Conservation (phyloP, 768 basidiomycete genomes). For the Clavulina sp. region DNA sequence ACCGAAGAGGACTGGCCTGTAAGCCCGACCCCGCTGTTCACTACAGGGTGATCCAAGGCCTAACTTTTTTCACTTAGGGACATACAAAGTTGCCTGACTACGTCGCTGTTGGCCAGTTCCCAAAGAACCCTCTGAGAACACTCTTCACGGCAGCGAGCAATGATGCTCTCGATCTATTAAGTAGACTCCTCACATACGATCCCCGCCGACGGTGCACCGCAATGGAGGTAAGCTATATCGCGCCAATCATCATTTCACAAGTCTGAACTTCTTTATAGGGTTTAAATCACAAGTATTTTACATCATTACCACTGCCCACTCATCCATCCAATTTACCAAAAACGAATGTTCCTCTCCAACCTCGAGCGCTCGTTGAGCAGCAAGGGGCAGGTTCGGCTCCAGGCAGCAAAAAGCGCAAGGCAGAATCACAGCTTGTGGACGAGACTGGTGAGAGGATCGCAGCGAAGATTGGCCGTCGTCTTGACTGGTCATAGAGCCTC, state of each 20-base stretch:
- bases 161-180: conserved; percentile 69
- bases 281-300: conserved; percentile 76
- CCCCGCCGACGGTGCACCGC: conserved; percentile 69
- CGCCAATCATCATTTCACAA: neutral
- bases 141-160: conserved; percentile 82
- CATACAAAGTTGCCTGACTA: conserved; percentile 85
- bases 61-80: conserved; percentile 32
- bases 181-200: conserved; percentile 67
- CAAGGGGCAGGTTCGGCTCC: conserved; percentile 49
- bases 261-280: conserved; percentile 31
- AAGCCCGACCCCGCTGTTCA: conserved; percentile 15
- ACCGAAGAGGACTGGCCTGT: conserved; percentile 97
- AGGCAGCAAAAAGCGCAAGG: conserved; percentile 23
- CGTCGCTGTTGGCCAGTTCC: conserved; percentile 69
- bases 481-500: neutral
- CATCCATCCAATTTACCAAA: conserved; percentile 83
- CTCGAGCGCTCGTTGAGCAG: conserved; percentile 49
- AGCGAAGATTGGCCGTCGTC: neutral
- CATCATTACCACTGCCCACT: conserved; percentile 68
- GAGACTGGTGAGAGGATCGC: neutral
- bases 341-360: conserved; percentile 27
- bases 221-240: conserved; percentile 38
- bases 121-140: conserved; percentile 62
- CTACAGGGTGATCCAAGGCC: neutral
- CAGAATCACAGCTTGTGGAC: conserved; percentile 7